Evolutionary conservation across 768 basidiomycete species (phyloP), one percentile per base, ranked within the genome.

Genomic region (Suillus alpinus): DNA sequence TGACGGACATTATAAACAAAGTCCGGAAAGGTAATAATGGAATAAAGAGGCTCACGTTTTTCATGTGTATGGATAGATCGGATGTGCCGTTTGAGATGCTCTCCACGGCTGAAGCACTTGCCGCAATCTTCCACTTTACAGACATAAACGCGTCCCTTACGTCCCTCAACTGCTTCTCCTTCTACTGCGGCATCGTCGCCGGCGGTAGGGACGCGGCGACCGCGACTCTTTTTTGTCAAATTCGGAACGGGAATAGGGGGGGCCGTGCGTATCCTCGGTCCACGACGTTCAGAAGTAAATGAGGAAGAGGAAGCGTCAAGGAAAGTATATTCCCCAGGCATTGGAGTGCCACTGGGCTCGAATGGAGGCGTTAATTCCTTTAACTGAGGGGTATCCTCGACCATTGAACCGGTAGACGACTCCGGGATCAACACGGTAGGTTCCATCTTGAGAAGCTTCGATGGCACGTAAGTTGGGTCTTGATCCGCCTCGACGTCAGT

Each of bases 191-290:
- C 16, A 23, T 55, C 53, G 43, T 75, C 74, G 0, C 41, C 72
- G 47, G 74, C 71, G 1, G 86, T 90, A 5, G 89, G 90, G 23
- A 92, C 90, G 61, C 87, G 82, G 40, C 90, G 83, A 13, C 90
- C 90, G 57, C 90, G 84, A 66, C 87, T 88, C 76, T 89, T 90
- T 78, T 91, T 92, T 49, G 86, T 91, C 62, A 92, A 69, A 72
- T 89, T 88, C 39, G 89, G 89, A 44, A 91, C 87, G 13, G 89
- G 89, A 31, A 86, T 79, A 26, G 89, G 89, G 51, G 86, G 80
- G 6, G 81, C 78, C 12, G 81, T 81, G 60, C 83, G 82, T 65
- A 83, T 78, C 47, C 80, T 80, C 20, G 83, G 78, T 58, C 78
- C 75, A 47, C 80, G 80, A 41, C 74, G 74, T 41, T 79, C 80